A percentile compares a stretch with the other conserved stretches of the same genome.
phyloP scores from a whole-genome alignment of 1,284 basidiomycete genomes.

The Ustilago cynodontis region DNA sequence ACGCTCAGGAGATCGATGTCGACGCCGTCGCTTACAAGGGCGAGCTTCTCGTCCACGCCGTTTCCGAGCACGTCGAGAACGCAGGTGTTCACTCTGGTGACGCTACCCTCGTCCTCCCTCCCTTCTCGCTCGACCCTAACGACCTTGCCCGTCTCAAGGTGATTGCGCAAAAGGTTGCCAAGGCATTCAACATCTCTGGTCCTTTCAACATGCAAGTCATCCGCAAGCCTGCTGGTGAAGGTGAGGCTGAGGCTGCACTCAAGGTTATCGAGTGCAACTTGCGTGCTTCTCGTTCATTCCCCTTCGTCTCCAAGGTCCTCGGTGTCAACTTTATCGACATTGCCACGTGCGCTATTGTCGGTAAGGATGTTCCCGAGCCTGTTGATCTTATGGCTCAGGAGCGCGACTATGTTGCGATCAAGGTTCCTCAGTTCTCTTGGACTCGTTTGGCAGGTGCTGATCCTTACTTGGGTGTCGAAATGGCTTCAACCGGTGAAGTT shows the following conservation, averaged over 20 bases:
- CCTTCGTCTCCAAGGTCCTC: slow-evolving; percentile 98
- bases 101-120: slow-evolving; percentile 97
- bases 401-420: slow-evolving; percentile 94
- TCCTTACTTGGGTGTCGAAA: slow-evolving; percentile 96
- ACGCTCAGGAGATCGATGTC: slow-evolving; percentile 96
- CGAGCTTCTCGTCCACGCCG: slow-evolving; percentile 91
- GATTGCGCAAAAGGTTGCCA: slow-evolving; percentile 94
- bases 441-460: slow-evolving; percentile 92
- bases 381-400: slow-evolving; percentile 92
- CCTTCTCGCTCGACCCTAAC: slow-evolving; percentile 81
- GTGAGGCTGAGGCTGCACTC: slow-evolving; percentile 77
- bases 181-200: slow-evolving; percentile 94
- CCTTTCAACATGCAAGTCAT: slow-evolving; percentile 99
- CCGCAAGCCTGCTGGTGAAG: slow-evolving; percentile 78
- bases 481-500: slow-evolving; percentile 98
- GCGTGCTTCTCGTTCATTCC: slow-evolving; percentile 97
- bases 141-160: slow-evolving; percentile 89
- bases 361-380: slow-evolving; percentile 88
- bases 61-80: slow-evolving; percentile 99
- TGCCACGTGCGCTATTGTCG: slow-evolving; percentile 91
- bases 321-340: slow-evolving; percentile 97
- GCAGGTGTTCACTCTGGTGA: slow-evolving; percentile 99
- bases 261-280: slow-evolving; percentile 99
- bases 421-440: slow-evolving; percentile 99
- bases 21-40: slow-evolving; percentile 97